Percentiles rank a stretch among this genome's conserved stretches.
phyloP scores from a whole-genome alignment of 2,329 filamentous ascomycete genomes.

The Fusarium robinianum region DNA sequence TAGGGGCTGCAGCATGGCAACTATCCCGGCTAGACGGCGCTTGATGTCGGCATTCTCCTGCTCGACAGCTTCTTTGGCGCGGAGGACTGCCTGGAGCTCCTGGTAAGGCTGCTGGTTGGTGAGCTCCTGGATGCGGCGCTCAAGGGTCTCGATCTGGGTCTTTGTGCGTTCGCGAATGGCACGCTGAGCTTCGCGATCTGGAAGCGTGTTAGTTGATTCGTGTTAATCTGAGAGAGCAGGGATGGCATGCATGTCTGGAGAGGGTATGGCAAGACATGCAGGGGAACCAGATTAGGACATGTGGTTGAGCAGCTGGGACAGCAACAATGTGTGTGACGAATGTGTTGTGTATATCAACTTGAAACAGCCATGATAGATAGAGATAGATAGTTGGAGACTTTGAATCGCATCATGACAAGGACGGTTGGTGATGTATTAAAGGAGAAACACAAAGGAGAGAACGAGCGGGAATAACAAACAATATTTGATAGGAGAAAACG shows the following conservation, averaged over 20 bases:
- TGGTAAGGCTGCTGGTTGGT: slow-evolving; percentile 81
- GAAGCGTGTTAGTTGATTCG: slow-evolving; percentile 19
- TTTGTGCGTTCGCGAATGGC: slow-evolving; percentile 84
- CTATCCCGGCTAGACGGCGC: slow-evolving; percentile 65
- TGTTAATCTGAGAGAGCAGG: not conserved
- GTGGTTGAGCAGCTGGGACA: too few species aligned
- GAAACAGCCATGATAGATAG: slow-evolving; percentile 5
- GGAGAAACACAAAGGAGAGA: slow-evolving; percentile 2
- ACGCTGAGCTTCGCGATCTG: slow-evolving; percentile 83
- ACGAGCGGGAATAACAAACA: too few species aligned
- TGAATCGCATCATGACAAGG: too few species aligned
- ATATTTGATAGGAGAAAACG: too few species aligned
- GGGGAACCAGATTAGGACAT: not conserved
- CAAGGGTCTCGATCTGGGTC: slow-evolving; percentile 75
- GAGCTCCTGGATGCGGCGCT: slow-evolving; percentile 73
- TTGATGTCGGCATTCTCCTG: slow-evolving; percentile 81
- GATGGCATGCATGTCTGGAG: slow-evolving; percentile 5
- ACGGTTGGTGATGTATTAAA: too few species aligned
- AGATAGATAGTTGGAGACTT: slow-evolving; percentile 2
- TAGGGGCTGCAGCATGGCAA: slow-evolving; percentile 67
- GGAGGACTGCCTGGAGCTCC: slow-evolving; percentile 76
- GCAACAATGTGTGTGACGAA: too few species aligned
- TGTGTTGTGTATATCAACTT: too few species aligned
- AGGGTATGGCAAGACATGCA: not conserved
- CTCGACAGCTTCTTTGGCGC: slow-evolving; percentile 76